phyloP scores from a whole-genome alignment of 2,329 filamentous ascomycete genomes.

The Dactylellina haptotyla region DNA sequence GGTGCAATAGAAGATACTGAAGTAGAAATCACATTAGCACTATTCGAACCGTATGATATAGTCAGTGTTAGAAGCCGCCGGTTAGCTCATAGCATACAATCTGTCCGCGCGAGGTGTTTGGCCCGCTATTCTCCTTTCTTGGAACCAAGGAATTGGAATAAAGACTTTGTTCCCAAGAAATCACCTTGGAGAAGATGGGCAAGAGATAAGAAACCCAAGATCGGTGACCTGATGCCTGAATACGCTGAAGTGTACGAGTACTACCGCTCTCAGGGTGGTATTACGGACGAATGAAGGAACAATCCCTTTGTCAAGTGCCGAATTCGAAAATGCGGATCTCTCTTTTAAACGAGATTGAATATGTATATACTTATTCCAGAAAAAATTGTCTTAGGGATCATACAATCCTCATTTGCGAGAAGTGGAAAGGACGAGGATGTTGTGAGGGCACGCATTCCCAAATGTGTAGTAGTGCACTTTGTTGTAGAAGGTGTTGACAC shows the following conservation, averaged over 20 bases:
- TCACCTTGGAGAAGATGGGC: slow-evolving; percentile 36
- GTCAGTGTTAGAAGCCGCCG: slow-evolving; percentile 4
- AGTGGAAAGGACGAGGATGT: too few relatives aligned
- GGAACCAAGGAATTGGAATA: slow-evolving; percentile 27
- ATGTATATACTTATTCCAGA: too few relatives aligned
- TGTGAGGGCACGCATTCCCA: too few relatives aligned
- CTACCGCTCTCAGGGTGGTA: not conserved
- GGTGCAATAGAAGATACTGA: slow-evolving; percentile 32
- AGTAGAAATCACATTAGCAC: slow-evolving; percentile 28
- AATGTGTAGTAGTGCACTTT: too few relatives aligned
- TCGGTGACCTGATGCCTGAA: slow-evolving; percentile 20
- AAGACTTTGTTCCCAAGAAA: slow-evolving; percentile 13
- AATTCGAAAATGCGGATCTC: not conserved
- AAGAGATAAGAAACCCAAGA: slow-evolving; percentile 14
- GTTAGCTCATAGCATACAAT: slow-evolving; percentile 12
- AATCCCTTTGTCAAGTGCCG: not conserved
- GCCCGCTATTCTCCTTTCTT: slow-evolving; percentile 11
- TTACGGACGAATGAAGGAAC: not conserved
- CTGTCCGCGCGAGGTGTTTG: slow-evolving; percentile 4
- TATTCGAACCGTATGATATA: slow-evolving; percentile 27
- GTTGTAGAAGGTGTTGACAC: too few relatives aligned
- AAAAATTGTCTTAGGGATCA: too few relatives aligned
- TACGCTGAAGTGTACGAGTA: slow-evolving; percentile 22
- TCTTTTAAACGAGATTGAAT: too few relatives aligned
- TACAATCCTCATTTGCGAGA: too few relatives aligned